These are phyloP conservation scores for Capsella bursapastoris DNA, from an alignment of 345 rosid species.

Conservation along the genomic window DNA sequence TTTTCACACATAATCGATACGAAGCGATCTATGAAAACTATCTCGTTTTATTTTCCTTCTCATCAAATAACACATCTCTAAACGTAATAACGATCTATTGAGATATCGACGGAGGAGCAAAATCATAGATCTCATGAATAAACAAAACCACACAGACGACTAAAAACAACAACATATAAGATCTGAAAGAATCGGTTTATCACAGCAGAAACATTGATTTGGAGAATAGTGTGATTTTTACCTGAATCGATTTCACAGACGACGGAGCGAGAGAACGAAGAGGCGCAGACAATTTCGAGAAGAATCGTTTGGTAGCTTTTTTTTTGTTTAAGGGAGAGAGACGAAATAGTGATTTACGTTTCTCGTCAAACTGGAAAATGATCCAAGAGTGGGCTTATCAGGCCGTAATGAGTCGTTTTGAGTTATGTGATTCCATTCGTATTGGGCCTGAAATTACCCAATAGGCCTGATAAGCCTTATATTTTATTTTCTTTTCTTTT, in stretches of 20 bases:
- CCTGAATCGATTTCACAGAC: constrained; percentile 34
- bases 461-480: too few relatives aligned
- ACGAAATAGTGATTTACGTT: background rate
- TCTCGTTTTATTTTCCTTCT: background rate
- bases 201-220: background rate
- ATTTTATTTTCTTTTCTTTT: too few relatives aligned
- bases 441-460: background rate
- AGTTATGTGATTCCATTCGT: background rate
- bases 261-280: constrained; percentile 30
- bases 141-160: background rate
- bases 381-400: background rate
- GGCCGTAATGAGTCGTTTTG: background rate
- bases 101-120: background rate
- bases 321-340: background rate
- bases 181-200: constrained; percentile 16
- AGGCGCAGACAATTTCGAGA: constrained; percentile 5
- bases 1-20: background rate
- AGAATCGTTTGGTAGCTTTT: constrained; percentile 1
- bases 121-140: constrained; percentile 27
- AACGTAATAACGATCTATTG: background rate
- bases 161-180: background rate
- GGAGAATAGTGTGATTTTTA: constrained; percentile 6
- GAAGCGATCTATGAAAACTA: background rate
- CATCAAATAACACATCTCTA: background rate
- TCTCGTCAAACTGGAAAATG: constrained; percentile 3